These are phyloP conservation scores for Voacanga thouarsii DNA, from an alignment of 257 asterid genomes.

Conservation along the genomic window DNA sequence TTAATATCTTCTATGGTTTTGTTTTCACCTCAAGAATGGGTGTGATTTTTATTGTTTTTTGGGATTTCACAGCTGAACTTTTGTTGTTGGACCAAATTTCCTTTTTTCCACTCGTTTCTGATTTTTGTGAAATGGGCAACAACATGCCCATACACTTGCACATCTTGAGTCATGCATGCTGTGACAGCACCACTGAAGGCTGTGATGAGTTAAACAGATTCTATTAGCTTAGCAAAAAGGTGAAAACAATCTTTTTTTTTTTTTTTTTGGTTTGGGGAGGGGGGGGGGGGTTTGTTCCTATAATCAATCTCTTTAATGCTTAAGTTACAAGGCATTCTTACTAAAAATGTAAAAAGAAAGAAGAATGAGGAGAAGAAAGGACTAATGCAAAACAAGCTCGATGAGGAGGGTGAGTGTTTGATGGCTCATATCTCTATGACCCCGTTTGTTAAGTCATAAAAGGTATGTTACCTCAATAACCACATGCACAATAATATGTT, in stretches of 20 bases:
- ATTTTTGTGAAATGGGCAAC: not conserved
- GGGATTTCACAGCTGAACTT: not conserved
- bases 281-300: no score
- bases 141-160: not conserved
- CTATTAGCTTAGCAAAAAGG: no score
- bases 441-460: no score
- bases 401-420: no score
- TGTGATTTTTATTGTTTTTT: slow-evolving; percentile 29
- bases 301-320: no score
- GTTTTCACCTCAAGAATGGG: slow-evolving; percentile 6
- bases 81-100: not conserved
- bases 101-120: not conserved
- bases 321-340: no score
- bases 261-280: no score
- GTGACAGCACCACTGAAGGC: not conserved
- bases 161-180: not conserved
- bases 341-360: no score
- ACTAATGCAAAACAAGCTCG: no score
- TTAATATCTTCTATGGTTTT: not conserved
- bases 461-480: no score
- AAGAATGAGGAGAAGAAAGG: no score
- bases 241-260: not conserved
- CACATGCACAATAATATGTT: not conserved
- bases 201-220: not conserved
- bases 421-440: no score